Evolutionary conservation across 139 green algal genomes (phyloP).

Genomic region (Chlorella sp.): DNA sequence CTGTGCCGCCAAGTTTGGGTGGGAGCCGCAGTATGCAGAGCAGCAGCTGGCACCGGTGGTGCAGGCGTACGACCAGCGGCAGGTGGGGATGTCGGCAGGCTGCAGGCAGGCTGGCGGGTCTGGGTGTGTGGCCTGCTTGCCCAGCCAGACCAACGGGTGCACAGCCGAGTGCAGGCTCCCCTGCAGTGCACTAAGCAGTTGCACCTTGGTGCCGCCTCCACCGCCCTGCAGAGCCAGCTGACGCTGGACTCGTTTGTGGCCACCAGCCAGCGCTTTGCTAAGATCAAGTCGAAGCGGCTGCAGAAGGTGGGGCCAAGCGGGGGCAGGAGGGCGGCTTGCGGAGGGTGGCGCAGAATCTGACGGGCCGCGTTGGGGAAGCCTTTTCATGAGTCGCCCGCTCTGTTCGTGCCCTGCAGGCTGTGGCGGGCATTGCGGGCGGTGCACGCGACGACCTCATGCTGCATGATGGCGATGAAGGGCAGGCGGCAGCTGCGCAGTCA

Average conservation of each 20-base stretch:
- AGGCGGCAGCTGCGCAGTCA: not conserved
- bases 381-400: no score
- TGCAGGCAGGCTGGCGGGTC: no score
- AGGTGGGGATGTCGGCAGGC: not conserved
- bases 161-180: no score
- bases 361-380: no score
- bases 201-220: no score
- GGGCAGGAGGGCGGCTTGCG: no score
- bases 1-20: slow-evolving; percentile 81
- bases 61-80: slow-evolving; percentile 66
- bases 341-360: not conserved
- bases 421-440: slow-evolving; percentile 59
- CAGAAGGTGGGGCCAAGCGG: slow-evolving; percentile 24
- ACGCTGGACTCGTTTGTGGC: slow-evolving; percentile 85
- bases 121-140: no score
- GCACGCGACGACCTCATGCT: slow-evolving; percentile 57
- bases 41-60: slow-evolving; percentile 86
- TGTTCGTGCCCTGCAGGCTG: slow-evolving; percentile 39
- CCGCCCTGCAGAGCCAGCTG: slow-evolving; percentile 63
- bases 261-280: slow-evolving; percentile 90
- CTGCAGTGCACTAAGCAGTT: no score
- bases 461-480: not conserved
- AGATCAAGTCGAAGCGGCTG: slow-evolving; percentile 87
- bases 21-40: slow-evolving; percentile 66
- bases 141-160: no score